Percentiles rank a stretch among this genome's conserved stretches.
phyloP scores from a whole-genome alignment of 108 stramenopile genomes.

The Conticribra weissflogii region DNA sequence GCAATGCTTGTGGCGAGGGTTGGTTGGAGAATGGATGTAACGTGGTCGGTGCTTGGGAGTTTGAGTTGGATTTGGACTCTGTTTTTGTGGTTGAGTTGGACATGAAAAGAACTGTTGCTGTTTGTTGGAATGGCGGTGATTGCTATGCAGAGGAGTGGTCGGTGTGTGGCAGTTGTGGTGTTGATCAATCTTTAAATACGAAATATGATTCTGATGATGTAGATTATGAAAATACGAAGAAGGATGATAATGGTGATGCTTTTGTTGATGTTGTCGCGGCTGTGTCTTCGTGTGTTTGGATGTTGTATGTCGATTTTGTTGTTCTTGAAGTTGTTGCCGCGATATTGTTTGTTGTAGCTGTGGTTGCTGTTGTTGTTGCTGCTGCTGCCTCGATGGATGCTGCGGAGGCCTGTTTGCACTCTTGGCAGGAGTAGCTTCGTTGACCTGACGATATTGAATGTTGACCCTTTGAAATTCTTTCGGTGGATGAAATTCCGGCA shows the following conservation, averaged over 20 bases:
- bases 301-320: neutral
- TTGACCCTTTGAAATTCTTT: neutral
- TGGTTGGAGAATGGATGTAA: too few relatives aligned
- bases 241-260: neutral
- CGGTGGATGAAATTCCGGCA: neutral
- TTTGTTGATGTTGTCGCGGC: neutral
- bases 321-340: neutral
- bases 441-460: too few relatives aligned
- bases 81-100: neutral
- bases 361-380: neutral
- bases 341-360: neutral
- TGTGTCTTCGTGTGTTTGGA: neutral
- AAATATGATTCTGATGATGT: neutral
- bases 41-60: too few relatives aligned
- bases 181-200: too few relatives aligned
- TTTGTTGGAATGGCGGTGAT: too few relatives aligned
- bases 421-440: too few relatives aligned
- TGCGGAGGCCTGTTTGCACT: too few relatives aligned
- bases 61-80: slow-evolving; percentile 8
- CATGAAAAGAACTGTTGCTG: too few relatives aligned
- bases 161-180: too few relatives aligned
- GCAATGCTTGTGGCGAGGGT: too few relatives aligned
- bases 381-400: too few relatives aligned
- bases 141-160: too few relatives aligned
- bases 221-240: neutral